Conservation (phyloP, 257 asterid species). For the Petunia secreta region DNA sequence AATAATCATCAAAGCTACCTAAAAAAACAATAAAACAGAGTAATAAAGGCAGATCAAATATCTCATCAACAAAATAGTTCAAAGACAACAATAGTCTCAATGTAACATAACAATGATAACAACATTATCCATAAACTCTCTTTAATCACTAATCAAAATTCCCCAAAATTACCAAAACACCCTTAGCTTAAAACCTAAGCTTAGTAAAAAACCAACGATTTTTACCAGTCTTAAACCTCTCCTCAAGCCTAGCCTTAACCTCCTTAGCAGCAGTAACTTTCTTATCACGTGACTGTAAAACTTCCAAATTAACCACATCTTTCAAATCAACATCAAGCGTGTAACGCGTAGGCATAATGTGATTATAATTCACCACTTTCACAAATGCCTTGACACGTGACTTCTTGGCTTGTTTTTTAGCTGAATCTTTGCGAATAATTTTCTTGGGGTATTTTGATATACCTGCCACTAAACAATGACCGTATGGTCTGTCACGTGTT, state of each 20-base stretch:
- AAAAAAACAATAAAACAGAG: not conserved
- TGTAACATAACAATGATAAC: not conserved
- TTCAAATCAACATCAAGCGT: slow-evolving; percentile 37
- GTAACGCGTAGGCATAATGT: slow-evolving; percentile 41
- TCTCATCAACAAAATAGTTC: not conserved
- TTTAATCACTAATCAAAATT: not conserved
- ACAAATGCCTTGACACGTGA: slow-evolving; percentile 38
- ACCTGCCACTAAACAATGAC: slow-evolving; percentile 40
- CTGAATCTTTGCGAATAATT: slow-evolving; percentile 37
- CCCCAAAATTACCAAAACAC: not conserved
- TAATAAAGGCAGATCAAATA: not conserved
- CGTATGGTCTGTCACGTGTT: slow-evolving; percentile 34
- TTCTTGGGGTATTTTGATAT: slow-evolving; percentile 37
- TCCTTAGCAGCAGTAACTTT: slow-evolving; percentile 37
- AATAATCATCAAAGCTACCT: not conserved
- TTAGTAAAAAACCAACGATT: slow-evolving; percentile 39
- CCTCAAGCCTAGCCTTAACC: slow-evolving; percentile 33
- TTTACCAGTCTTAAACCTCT: slow-evolving; percentile 37
- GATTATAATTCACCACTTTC: slow-evolving; percentile 35
- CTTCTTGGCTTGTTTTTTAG: slow-evolving; percentile 38
- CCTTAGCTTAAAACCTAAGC: slow-evolving; percentile 33
- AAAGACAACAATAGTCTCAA: not conserved
- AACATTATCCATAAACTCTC: not conserved
- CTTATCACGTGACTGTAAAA: slow-evolving; percentile 31
- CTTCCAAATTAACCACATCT: slow-evolving; percentile 26